Evolutionary conservation across 2,329 filamentous ascomycete genomes (phyloP).

Genomic region (Coleophoma eucalyptorum): DNA sequence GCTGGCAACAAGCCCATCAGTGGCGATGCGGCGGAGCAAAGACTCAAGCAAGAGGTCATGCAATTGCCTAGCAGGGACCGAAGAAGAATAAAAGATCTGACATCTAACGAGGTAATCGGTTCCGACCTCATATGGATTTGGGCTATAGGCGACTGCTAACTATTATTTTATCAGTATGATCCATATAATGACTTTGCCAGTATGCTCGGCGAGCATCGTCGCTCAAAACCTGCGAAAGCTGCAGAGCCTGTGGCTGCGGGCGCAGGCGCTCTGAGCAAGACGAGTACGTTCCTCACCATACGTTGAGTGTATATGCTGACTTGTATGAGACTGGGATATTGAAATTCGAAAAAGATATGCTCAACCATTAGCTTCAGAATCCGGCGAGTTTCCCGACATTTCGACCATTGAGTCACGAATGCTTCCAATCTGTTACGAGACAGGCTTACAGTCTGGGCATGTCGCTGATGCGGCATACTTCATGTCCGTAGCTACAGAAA

Average conservation of each 20-base stretch:
- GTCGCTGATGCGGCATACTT: slow-evolving; percentile 57
- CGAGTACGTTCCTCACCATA: slow-evolving; percentile 58
- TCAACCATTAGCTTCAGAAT: slow-evolving; percentile 62
- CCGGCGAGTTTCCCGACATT: slow-evolving; percentile 66
- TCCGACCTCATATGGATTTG: background rate
- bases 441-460: slow-evolving; percentile 57
- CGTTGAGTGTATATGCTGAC: slow-evolving; percentile 16
- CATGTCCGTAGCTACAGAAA: slow-evolving; percentile 62
- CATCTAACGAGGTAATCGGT: slow-evolving; percentile 52
- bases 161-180: slow-evolving; percentile 19
- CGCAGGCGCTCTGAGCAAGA: slow-evolving; percentile 71
- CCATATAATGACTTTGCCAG: slow-evolving; percentile 24
- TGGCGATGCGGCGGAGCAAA: slow-evolving; percentile 62
- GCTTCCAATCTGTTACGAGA: slow-evolving; percentile 66
- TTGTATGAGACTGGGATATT: slow-evolving; percentile 54
- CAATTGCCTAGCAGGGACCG: slow-evolving; percentile 63
- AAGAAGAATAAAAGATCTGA: slow-evolving; percentile 62
- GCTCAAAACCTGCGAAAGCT: slow-evolving; percentile 34
- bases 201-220: slow-evolving; percentile 28
- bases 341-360: slow-evolving; percentile 65
- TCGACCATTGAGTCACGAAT: slow-evolving; percentile 60
- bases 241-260: slow-evolving; percentile 63
- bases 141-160: background rate
- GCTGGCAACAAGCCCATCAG: slow-evolving; percentile 58
- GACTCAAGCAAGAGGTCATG: slow-evolving; percentile 67